Evolutionary conservation across 129 eudicot species (phyloP), one percentile per base, ranked within the genome.

Genomic region (Helianthus tuberosus): DNA sequence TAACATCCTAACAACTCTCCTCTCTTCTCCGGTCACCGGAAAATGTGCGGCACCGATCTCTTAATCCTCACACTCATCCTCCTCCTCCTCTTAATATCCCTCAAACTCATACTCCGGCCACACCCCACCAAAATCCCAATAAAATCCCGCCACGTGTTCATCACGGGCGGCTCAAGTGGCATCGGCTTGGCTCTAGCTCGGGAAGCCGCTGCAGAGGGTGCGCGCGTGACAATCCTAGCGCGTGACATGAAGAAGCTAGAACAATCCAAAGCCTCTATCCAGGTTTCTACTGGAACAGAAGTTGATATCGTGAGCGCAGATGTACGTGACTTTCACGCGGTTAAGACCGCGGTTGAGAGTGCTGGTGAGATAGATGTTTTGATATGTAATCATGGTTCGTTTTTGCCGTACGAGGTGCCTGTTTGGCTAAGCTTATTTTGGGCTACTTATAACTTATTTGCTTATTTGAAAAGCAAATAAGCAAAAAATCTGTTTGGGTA

Each of bases 291-390:
- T 8, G 96, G 90, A 10, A 68, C 65, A 15, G 90, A 89, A 38
- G 92, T 85, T 46, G 69, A 44, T 43, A 48, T 80, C 11, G 32
- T 80, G 48, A 82, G 88, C 70, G 96, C 87, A 8, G 96, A 89
- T 63, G 96, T 85, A 6, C 51, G 96, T 41, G 88, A 89, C 23
- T 89, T 67, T 54, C 87, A 73, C 3, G 86, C 76, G 2, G 81
- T 89, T 8, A 80, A 78, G 78, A 73, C 59, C 27, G 93, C 79
- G 6, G 54, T 89, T 10, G 85, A 87, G 47, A 76, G 29, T 27
- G 84, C 77, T n/a, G n/a, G n/a, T n/a, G n/a, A n/a, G n/a, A 83
- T 89, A 13, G 96, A 89, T 67, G 88, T 87, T 14, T 74, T 89
- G 76, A 75, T 87, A 10, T 89, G 93, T 65, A 87, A 85, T 50